phyloP scores from a whole-genome alignment of 306 rosid genomes.

The Gynostemma pentaphyllum region DNA sequence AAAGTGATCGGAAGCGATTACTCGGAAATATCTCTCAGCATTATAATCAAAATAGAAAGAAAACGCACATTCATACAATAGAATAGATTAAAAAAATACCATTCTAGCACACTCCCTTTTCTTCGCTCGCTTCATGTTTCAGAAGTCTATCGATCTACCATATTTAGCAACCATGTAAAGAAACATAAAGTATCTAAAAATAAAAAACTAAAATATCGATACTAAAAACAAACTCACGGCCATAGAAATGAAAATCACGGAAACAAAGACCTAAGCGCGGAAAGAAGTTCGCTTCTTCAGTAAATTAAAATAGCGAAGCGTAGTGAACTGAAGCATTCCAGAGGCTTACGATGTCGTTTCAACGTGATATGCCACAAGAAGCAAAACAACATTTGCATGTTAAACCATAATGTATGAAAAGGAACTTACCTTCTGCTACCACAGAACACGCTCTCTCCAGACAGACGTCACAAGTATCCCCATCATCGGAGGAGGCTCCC shows the following conservation, averaged over 20 bases:
- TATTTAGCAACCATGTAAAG: conserved; percentile 9
- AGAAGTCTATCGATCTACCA: conserved; percentile 51
- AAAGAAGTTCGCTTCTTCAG: not conserved
- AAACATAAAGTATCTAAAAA: not conserved
- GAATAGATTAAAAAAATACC: conserved; percentile 61
- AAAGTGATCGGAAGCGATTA: not conserved
- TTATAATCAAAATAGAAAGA: not conserved
- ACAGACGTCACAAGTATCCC: no score
- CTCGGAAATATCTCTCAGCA: not conserved
- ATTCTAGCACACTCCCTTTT: conserved; percentile 92
- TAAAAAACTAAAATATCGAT: not conserved
- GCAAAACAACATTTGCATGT: no score
- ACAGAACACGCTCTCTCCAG: no score
- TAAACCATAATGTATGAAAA: no score
- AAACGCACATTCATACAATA: not conserved
- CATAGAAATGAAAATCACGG: conserved; percentile 25
- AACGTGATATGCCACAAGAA: no score
- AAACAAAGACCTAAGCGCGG: conserved; percentile 14
- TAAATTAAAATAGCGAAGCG: not conserved
- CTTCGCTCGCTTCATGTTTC: conserved; percentile 94
- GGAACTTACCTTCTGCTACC: no score
- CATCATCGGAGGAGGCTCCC: no score
- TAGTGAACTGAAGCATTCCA: no score
- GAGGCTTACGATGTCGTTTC: no score
- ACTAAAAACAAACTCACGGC: conserved; percentile 37